These are phyloP conservation scores for Xerocomellus amylosporus DNA, from an alignment of 768 basidiomycete species.

Conservation along the genomic window DNA sequence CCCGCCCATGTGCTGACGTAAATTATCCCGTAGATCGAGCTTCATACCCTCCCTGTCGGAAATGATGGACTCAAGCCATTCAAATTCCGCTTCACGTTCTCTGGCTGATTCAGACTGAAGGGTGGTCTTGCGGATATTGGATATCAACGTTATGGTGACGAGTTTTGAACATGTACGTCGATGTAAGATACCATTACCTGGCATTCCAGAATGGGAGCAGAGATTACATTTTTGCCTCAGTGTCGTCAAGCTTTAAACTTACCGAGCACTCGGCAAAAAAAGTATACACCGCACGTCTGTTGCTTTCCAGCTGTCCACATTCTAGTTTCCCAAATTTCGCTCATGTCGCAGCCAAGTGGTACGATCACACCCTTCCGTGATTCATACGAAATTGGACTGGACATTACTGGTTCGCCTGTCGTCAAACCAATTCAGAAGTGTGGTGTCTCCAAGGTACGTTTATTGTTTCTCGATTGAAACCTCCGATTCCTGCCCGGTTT, in stretches of 20 bases:
- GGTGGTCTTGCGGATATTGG: neutral
- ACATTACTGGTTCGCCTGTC: neutral
- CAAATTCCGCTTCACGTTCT: constrained; percentile 8
- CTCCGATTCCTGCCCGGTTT: neutral
- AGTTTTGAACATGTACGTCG: neutral
- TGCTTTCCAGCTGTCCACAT: neutral
- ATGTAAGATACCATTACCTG: neutral
- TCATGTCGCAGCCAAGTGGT: neutral
- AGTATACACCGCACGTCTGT: neutral
- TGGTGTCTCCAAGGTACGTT: neutral
- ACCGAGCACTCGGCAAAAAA: neutral
- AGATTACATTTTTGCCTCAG: neutral
- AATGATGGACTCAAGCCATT: constrained; percentile 3
- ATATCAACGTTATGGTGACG: neutral
- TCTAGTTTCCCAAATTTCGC: neutral
- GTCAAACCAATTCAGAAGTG: neutral
- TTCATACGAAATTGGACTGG: neutral
- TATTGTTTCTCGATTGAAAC: neutral
- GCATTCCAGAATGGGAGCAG: neutral
- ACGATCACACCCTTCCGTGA: neutral
- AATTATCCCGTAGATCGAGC: constrained; percentile 3
- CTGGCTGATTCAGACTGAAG: neutral
- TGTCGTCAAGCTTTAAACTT: neutral
- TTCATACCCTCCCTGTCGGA: neutral
- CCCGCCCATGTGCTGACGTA: neutral